Evolutionary conservation across 2,329 filamentous ascomycete genomes (phyloP), one percentile per base, ranked within the genome.

Genomic region (Aspergillus sp.): DNA sequence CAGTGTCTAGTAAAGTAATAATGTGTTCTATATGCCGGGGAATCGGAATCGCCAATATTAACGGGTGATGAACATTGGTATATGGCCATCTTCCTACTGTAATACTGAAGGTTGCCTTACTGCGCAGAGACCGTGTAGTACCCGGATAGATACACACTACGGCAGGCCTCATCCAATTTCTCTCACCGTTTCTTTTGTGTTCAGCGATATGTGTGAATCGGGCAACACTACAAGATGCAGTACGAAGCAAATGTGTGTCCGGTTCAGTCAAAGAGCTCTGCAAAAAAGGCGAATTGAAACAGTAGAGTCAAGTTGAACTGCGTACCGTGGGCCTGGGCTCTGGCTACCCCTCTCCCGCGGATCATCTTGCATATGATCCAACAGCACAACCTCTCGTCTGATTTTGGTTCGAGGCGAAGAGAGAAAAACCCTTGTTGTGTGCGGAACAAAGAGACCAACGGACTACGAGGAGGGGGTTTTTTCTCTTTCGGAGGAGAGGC

Each of bases 131-230:
- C 23, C 27, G 27, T 50, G 47, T 50, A 32, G 47, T 49, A 17
- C 47, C 47, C 47, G 47, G 23, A 44, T 44, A 49, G 47, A 49
- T 49, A 49, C 47, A 49, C 47, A 49, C 25, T 25, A 27, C 47
- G 15, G 15, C 25, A 30, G 15, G 8, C 25, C 30, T 50, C n/a
- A n/a, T 49, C 41, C 23, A 21, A 44, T 17, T 36, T 36, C 11
- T 44, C 17, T 23, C 41, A 11, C 41, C 41, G 19, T 48, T 15
- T 48, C 23, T 11, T 25, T 25, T 49, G 13, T 30, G 47, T 15
- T n/a, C 44, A 48, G 7, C 27, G 5, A n/a, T n/a, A 25, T 27
- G 47, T 30, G 27, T 30, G 47, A 25, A 25, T n/a, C 23, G 27
- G 10, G 30, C 30, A 50, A 50, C 13, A n/a, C 47, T 49, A n/a